Evolutionary conservation across 108 stramenopile genomes (phyloP), one percentile per base, ranked within the genome.

Genomic region (Conticribra weissflogii): DNA sequence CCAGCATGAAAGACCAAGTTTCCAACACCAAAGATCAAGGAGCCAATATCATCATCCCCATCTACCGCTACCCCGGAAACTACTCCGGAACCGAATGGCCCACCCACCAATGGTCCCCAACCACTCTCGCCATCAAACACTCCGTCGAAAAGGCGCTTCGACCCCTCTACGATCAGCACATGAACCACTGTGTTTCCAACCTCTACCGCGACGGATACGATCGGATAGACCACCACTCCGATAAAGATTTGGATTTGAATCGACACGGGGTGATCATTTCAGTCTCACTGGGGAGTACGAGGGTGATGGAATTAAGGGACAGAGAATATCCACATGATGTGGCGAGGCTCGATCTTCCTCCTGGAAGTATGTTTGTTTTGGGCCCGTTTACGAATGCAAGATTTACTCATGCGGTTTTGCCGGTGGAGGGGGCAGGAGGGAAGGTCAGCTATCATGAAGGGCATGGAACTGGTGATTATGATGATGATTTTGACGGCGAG

Each of bases 151-250:
- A 78, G 44, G 69, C 70, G 17, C 55, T 91, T 44, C 74, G 71
- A 24, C 88, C 88, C 53, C 65, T 91, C 0, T 74, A 82, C 28
- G 36, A 65, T 36, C 90, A 91, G 68, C 76, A 74, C 41, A 91
- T 91, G 88, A 91, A 91, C 71, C 90, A 91, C 53, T 84, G 85
- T 58, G 90, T 91, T 2, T 73, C 88, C 32, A 91, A 91, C 44
- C 83, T 79, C 23, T 91, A 91, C 74, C 75, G 90, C 28, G 70
- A 85, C 55, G 90, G 88, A n/a, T 57, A 61, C 7, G 90, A 91
- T 71, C 72, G 63, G 41, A 91, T 91, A 60, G 88, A 72, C 49
- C 90, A 89, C 71, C 90, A 91, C 49, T 70, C 72, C 28, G 88
- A 91, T 47, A 91, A 91, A 59, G 86, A 88, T 66, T 78, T 91